Evolutionary conservation across 106 monocot genomes (phyloP).

Genomic region (Acorus gramineus): DNA sequence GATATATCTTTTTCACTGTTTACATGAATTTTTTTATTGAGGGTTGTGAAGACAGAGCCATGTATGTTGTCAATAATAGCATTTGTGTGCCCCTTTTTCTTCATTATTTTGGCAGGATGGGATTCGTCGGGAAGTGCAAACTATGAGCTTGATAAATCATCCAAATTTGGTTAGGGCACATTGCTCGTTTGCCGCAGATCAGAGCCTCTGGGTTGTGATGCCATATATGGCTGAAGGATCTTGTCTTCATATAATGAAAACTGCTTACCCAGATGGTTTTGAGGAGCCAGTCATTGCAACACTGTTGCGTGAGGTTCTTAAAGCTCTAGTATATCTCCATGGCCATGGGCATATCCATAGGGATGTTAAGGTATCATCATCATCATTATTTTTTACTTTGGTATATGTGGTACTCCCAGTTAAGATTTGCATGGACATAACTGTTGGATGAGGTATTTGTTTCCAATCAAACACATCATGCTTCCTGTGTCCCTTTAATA

Average conservation of each 20-base stretch:
- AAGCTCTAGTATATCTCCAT: conserved; percentile 94
- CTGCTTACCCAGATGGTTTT: conserved; percentile 77
- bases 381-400: background rate
- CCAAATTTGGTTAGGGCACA: conserved; percentile 80
- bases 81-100: background rate
- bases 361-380: conserved; percentile 81
- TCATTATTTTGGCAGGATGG: conserved; percentile 55
- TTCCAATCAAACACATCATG: no score
- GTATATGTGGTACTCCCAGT: background rate
- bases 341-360: conserved; percentile 85
- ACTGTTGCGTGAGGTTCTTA: conserved; percentile 78
- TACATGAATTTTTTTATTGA: no score
- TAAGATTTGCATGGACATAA: background rate
- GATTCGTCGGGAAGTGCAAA: conserved; percentile 90
- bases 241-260: conserved; percentile 91
- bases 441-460: background rate
- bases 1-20: no score
- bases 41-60: no score
- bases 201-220: conserved; percentile 90
- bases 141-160: conserved; percentile 80
- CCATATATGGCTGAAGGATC: conserved; percentile 94
- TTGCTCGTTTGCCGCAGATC: conserved; percentile 78
- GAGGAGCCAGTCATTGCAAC: conserved; percentile 89
- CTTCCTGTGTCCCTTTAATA: no score
- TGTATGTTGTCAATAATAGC: background rate